Evolutionary conservation across 306 rosid genomes (phyloP).

Genomic region (Crotalaria pallida): DNA sequence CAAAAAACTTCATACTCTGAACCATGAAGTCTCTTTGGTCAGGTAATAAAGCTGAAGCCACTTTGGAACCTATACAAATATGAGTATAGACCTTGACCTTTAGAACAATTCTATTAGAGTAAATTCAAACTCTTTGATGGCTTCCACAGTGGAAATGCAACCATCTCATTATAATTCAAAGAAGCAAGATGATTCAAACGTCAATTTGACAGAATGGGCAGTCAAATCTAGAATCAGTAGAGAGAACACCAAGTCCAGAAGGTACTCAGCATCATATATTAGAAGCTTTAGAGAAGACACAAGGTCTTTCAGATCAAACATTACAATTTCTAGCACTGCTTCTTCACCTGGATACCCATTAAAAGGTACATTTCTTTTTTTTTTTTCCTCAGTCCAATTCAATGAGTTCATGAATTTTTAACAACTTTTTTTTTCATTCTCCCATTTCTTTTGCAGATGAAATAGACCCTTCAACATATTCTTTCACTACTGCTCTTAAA

Average conservation of each 20-base stretch:
- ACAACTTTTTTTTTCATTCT: not conserved
- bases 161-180: slow-evolving; percentile 33
- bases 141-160: slow-evolving; percentile 55
- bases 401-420: not conserved
- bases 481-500: slow-evolving; percentile 80
- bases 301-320: slow-evolving; percentile 73
- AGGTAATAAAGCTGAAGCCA: not conserved
- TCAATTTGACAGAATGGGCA: slow-evolving; percentile 65
- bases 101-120: not conserved
- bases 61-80: slow-evolving; percentile 12
- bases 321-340: slow-evolving; percentile 78
- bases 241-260: slow-evolving; percentile 58
- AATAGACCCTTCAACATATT: slow-evolving; percentile 90
- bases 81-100: not conserved
- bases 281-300: slow-evolving; percentile 88
- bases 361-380: slow-evolving; percentile 41
- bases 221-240: slow-evolving; percentile 46
- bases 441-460: slow-evolving; percentile 52
- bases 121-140: slow-evolving; percentile 21
- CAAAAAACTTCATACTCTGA: not conserved
- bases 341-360: slow-evolving; percentile 83
- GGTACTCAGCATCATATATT: slow-evolving; percentile 77
- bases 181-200: slow-evolving; percentile 60
- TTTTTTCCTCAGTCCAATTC: not conserved
- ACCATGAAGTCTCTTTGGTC: not conserved